A percentile compares a stretch with the other conserved stretches of the same genome.
Conservation (phyloP, 345 rosid species). For the Rubroshorea leprosula region DNA sequence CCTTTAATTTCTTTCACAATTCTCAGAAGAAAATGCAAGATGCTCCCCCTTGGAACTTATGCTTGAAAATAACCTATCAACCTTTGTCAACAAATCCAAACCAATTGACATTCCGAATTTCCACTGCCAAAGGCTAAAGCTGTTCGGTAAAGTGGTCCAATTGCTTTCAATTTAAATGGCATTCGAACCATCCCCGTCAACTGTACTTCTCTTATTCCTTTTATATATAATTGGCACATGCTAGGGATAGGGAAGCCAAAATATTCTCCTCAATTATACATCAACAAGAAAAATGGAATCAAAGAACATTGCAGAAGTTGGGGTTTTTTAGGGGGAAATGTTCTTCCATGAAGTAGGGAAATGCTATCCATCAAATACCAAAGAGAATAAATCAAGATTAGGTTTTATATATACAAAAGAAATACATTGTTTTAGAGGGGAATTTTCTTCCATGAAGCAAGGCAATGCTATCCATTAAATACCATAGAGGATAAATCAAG, state of each 20-base stretch:
- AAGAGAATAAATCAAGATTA: background rate
- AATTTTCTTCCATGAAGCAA: too few species aligned
- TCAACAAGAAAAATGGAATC: background rate
- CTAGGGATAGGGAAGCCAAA: constrained; percentile 1
- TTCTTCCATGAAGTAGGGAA: constrained; percentile 29
- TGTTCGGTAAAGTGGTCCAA: constrained; percentile 2
- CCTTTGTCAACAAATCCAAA: background rate
- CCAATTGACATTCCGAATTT: background rate
- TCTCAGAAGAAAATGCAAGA: too few species aligned
- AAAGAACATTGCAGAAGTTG: background rate
- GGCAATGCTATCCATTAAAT: too few species aligned
- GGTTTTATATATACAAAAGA: background rate
- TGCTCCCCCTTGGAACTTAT: too few species aligned
- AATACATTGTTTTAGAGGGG: too few species aligned
- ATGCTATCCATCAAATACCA: constrained; percentile 6
- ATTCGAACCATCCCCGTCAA: background rate
- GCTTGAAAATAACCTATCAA: too few species aligned
- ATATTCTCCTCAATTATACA: constrained; percentile 9
- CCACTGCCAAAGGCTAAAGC: background rate
- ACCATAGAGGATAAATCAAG: too few species aligned
- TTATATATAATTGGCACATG: constrained; percentile 1
- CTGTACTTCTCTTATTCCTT: background rate
- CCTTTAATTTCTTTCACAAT: too few species aligned
- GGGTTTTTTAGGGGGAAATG: background rate
- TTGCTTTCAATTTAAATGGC: constrained; percentile 12